Conservation (phyloP, 1,284 basidiomycete genomes). For the Bjerkandera adusta region DNA sequence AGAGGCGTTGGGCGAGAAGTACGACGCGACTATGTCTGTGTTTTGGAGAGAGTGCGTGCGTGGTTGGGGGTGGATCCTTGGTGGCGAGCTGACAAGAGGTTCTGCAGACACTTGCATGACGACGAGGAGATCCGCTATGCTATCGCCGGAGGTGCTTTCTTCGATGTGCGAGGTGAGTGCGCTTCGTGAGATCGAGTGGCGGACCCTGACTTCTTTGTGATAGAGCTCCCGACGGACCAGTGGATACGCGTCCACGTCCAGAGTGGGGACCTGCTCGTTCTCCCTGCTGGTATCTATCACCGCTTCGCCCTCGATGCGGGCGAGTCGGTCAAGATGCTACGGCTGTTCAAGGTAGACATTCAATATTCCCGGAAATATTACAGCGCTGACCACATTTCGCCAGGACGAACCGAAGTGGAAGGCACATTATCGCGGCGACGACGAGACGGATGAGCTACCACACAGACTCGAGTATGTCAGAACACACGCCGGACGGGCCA, state of each 20-base stretch:
- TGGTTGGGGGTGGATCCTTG: neutral
- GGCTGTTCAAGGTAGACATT: conserved; percentile 68
- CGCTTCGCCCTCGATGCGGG: conserved; percentile 78
- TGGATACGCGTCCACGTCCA: conserved; percentile 76
- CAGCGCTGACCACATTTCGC: neutral
- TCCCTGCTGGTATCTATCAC: conserved; percentile 83
- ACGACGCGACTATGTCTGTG: conserved; percentile 74
- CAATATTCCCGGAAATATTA: neutral
- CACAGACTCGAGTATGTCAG: conserved; percentile 63
- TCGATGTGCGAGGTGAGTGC: conserved; percentile 74
- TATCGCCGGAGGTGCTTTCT: conserved; percentile 79
- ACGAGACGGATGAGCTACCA: conserved; percentile 61
- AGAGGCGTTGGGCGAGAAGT: conserved; percentile 72
- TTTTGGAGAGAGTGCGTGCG: conserved; percentile 78
- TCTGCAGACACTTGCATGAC: conserved; percentile 78
- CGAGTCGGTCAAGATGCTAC: conserved; percentile 69
- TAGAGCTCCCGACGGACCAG: conserved; percentile 52
- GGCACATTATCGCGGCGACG: conserved; percentile 64
- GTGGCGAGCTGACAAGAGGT: too few relatives aligned
- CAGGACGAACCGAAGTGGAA: conserved; percentile 90
- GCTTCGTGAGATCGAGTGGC: too few relatives aligned
- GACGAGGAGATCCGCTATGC: conserved; percentile 92
- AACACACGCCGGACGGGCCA: too few relatives aligned
- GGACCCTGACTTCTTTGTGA: neutral
- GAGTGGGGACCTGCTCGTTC: conserved; percentile 70